phyloP scores from a whole-genome alignment of 768 basidiomycete genomes.

The Lentinula edodes region DNA sequence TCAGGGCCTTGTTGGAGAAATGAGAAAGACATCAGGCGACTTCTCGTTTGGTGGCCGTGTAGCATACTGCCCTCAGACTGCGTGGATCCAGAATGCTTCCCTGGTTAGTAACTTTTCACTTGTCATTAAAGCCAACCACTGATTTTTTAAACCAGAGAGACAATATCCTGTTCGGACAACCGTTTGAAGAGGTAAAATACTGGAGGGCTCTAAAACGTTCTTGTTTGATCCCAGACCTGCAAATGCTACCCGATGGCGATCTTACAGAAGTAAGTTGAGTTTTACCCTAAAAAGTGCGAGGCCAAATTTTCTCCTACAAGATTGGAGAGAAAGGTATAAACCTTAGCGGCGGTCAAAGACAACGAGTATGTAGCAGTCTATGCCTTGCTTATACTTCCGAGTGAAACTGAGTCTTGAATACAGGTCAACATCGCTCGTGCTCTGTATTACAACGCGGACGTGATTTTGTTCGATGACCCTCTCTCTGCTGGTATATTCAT shows the following conservation, averaged over 20 bases:
- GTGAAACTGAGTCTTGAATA: neutral
- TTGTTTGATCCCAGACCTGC: conserved; percentile 57
- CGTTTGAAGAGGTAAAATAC: conserved; percentile 59
- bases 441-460: conserved; percentile 58
- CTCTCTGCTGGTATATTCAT: conserved; percentile 45
- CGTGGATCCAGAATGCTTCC: conserved; percentile 73
- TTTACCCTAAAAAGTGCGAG: neutral
- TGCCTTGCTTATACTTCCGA: neutral
- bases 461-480: conserved; percentile 60
- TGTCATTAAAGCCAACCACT: neutral
- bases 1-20: conserved; percentile 66
- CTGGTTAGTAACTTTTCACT: conserved; percentile 31
- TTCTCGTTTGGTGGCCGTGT: conserved; percentile 59
- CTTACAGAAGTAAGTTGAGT: conserved; percentile 51
- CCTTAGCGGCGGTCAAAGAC: conserved; percentile 62
- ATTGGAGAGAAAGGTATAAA: conserved; percentile 72
- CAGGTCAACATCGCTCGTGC: conserved; percentile 68
- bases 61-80: conserved; percentile 68
- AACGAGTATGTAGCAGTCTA: conserved; percentile 31
- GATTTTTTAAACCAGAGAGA: conserved; percentile 36
- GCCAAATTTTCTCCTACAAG: conserved; percentile 22
- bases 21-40: conserved; percentile 46
- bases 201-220: conserved; percentile 58
- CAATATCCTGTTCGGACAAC: conserved; percentile 63
- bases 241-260: conserved; percentile 65